A percentile compares a stretch with the other conserved stretches of the same genome.
Evolutionary conservation across 768 basidiomycete genomes (phyloP).

Genomic region (Boletus sp.): DNA sequence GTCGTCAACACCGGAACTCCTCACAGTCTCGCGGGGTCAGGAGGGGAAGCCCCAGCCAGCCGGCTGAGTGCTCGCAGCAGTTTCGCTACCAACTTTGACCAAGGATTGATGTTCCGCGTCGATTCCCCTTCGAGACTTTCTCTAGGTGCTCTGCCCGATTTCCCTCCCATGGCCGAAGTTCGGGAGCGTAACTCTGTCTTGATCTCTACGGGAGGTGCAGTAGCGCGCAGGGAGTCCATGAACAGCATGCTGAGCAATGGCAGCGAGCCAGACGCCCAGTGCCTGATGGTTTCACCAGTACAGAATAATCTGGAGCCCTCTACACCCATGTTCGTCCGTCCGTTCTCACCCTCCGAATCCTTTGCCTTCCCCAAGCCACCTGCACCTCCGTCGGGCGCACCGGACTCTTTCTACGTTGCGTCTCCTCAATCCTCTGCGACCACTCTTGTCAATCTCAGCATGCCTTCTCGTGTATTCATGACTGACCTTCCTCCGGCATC

Average conservation of each 20-base stretch:
- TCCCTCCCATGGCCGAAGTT: slow-evolving; percentile 58
- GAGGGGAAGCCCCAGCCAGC: slow-evolving; percentile 18
- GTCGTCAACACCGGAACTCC: slow-evolving; percentile 11
- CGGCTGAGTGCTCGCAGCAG: slow-evolving; percentile 50
- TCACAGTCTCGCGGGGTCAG: slow-evolving; percentile 12
- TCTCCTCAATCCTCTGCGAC: slow-evolving; percentile 16
- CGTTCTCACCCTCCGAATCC: slow-evolving; percentile 65
- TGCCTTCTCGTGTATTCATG: slow-evolving; percentile 17
- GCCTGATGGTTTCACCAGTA: slow-evolving; percentile 33
- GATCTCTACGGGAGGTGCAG: slow-evolving; percentile 24
- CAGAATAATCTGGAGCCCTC: slow-evolving; percentile 20
- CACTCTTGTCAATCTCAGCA: slow-evolving; percentile 18
- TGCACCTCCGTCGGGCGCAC: background rate
- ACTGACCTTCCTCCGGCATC: too few species aligned
- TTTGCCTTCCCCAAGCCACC: slow-evolving; percentile 72
- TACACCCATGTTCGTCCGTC: slow-evolving; percentile 61
- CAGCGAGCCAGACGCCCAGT: slow-evolving; percentile 40
- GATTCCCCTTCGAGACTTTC: slow-evolving; percentile 18
- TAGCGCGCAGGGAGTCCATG: slow-evolving; percentile 37
- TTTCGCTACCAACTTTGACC: slow-evolving; percentile 63
- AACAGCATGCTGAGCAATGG: slow-evolving; percentile 39
- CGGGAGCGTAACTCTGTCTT: slow-evolving; percentile 35
- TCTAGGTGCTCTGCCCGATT: slow-evolving; percentile 29
- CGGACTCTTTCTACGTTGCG: background rate
- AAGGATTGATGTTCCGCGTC: slow-evolving; percentile 30